phyloP scores from a whole-genome alignment of 1,139 yeast genomes.

The Geotrichum cucujoidarum region DNA sequence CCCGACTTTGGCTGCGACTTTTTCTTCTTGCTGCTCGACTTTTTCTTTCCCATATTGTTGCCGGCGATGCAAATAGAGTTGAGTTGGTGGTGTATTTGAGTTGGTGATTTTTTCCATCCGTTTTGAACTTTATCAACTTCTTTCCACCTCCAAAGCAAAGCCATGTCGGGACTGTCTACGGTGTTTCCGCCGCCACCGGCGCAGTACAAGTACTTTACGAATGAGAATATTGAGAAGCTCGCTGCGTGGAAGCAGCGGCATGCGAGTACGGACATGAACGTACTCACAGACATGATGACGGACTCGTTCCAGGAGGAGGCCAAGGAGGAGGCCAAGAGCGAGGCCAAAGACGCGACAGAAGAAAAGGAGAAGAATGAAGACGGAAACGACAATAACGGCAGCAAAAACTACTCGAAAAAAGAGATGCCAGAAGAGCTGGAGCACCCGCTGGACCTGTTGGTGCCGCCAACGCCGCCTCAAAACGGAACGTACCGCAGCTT shows the following conservation, averaged over 20 bases:
- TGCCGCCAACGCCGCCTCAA: conserved; percentile 62
- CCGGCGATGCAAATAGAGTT: too few species aligned
- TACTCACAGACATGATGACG: conserved; percentile 8
- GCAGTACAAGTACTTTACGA: conserved; percentile 61
- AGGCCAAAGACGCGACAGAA: not conserved
- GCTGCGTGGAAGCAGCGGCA: conserved; percentile 28
- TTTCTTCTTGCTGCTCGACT: conserved; percentile 11
- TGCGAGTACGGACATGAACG: conserved; percentile 6
- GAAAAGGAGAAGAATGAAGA: not conserved
- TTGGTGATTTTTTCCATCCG: too few species aligned
- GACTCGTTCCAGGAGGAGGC: conserved; percentile 8
- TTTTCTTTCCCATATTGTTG: conserved; percentile 18
- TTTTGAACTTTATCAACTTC: not conserved
- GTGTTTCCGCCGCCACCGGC: conserved; percentile 88
- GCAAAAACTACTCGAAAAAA: not conserved
- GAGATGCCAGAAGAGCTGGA: conserved; percentile 3
- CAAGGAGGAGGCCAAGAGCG: not conserved
- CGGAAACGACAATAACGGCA: not conserved
- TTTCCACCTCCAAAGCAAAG: not conserved
- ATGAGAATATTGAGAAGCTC: conserved; percentile 48
- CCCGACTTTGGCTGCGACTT: not conserved
- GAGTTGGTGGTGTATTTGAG: not conserved
- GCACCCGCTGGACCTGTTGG: conserved; percentile 45
- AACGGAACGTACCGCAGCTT: conserved; percentile 62
- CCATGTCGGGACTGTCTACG: conserved; percentile 45